Evolutionary conservation across 176 grass and related monocot species (phyloP).

Genomic region (Avena atlantica): DNA sequence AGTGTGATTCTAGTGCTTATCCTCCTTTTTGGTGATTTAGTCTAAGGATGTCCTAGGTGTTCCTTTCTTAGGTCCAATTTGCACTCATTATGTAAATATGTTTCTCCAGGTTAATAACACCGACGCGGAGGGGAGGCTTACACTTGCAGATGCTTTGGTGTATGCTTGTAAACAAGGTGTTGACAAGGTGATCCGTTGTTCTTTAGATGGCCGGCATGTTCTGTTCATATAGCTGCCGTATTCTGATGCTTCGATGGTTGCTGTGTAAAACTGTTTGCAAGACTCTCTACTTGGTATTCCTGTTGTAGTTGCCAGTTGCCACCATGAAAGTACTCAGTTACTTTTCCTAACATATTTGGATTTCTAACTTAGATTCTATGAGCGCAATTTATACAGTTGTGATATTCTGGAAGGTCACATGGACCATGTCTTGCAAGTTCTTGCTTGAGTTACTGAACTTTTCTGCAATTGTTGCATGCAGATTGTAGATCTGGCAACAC

Average conservation of each 20-base stretch:
- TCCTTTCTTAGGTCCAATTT: neutral
- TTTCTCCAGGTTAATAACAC: slow-evolving; percentile 89
- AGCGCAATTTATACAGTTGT: neutral
- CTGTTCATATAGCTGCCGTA: neutral
- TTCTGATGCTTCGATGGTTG: neutral
- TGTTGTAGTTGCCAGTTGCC: neutral
- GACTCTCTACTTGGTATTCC: neutral
- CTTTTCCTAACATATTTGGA: neutral
- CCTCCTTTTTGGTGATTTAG: neutral
- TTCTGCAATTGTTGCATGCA: slow-evolving; percentile 44
- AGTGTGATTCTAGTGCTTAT: neutral
- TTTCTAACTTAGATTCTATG: neutral
- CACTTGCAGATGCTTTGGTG: slow-evolving; percentile 91
- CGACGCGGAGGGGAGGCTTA: slow-evolving; percentile 95
- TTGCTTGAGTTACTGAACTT: neutral
- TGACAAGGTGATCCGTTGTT: slow-evolving; percentile 69
- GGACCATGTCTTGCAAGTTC: neutral
- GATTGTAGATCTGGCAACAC: slow-evolving; percentile 92
- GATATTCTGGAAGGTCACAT: neutral
- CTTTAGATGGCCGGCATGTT: neutral
- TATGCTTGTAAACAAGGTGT: slow-evolving; percentile 97
- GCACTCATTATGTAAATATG: neutral
- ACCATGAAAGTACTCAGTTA: neutral
- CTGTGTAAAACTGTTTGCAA: neutral
- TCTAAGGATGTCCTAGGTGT: neutral